Conservation (phyloP, 768 basidiomycete genomes). For the Boletellus emodensis region DNA sequence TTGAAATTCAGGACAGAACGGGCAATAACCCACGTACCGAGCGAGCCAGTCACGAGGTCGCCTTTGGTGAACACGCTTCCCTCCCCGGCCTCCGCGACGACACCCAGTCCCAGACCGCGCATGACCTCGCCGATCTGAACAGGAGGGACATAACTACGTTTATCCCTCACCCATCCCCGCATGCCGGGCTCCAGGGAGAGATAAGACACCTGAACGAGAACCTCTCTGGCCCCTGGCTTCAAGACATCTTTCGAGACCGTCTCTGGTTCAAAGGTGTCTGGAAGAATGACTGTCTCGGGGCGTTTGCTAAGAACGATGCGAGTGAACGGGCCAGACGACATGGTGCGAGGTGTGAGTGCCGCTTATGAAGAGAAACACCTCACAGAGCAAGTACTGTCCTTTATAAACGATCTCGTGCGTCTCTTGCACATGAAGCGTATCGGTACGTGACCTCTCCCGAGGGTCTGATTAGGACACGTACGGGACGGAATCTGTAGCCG, state of each 20-base stretch:
- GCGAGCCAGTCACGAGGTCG: conserved; percentile 59
- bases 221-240: conserved; percentile 48
- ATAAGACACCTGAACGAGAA: conserved; percentile 76
- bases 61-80: conserved; percentile 57
- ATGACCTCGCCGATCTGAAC: conserved; percentile 75
- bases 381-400: background rate
- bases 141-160: conserved; percentile 67
- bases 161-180: conserved; percentile 76
- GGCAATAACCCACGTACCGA: conserved; percentile 44
- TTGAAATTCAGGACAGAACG: background rate
- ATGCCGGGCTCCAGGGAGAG: conserved; percentile 85
- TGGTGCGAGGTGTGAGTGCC: background rate
- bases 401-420: background rate
- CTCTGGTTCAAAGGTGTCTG: conserved; percentile 70
- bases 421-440: too few relatives aligned
- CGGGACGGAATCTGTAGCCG: too few relatives aligned
- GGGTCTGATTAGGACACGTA: too few relatives aligned
- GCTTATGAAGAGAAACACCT: too few relatives aligned
- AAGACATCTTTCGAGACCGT: conserved; percentile 47
- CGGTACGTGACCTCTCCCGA: too few relatives aligned
- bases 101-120: conserved; percentile 65
- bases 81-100: conserved; percentile 56
- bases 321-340: conserved; percentile 43
- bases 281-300: conserved; percentile 62
- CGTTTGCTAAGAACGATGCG: conserved; percentile 74